Evolutionary conservation across 2,329 filamentous ascomycete species (phyloP), one percentile per base, ranked within the genome.

Genomic region (Decorospora gaudefroyi): DNA sequence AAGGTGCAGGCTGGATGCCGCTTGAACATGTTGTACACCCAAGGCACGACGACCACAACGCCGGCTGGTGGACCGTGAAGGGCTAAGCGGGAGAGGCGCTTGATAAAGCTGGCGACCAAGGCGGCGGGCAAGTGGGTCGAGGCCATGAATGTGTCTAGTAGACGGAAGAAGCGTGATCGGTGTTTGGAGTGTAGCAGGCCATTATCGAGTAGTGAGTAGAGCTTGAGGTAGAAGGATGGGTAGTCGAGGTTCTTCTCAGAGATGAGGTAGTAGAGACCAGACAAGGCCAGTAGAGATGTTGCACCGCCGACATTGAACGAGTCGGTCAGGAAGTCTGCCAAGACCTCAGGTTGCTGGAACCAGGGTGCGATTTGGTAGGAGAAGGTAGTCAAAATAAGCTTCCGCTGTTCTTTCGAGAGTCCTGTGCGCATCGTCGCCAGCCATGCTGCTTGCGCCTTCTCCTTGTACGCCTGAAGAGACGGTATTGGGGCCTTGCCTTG

Each of bases 301-400:
- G 90, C 87, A 30, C 93, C 93, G 37, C 92, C 90, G 6, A 85
- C 76, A 61, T 96, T 81, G 74, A 95, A 97, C 19, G 86, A 95
- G 72, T 93, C 89, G n/a, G 90, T 96, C 42, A 99, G 75, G 70
- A 97, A 99, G 74, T 99, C 93, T 78, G 96, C 90, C 22, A 99
- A 79, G 27, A 95, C 78, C 64, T 97, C 92, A 1, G 90, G 87
- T 50, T 90, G 88, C 33, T 78, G 80, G 71, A 97, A 96, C 88
- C 90, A 95, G 0, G 92, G 91, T 16, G 88, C 87, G 57, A 96
- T 89, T 22, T 84, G 84, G 28, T 82, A 81, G 2, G 88, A 84
- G 72, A 95, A 86, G 49, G 87, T 80, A 48, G 82, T 80, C 33
- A 99, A 78, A 2, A 96, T 78, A 34, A 77, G 76, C 68, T 97